These are phyloP conservation scores for Pleurotus giganteus DNA, from an alignment of 768 basidiomycete genomes.

Conservation along the genomic window DNA sequence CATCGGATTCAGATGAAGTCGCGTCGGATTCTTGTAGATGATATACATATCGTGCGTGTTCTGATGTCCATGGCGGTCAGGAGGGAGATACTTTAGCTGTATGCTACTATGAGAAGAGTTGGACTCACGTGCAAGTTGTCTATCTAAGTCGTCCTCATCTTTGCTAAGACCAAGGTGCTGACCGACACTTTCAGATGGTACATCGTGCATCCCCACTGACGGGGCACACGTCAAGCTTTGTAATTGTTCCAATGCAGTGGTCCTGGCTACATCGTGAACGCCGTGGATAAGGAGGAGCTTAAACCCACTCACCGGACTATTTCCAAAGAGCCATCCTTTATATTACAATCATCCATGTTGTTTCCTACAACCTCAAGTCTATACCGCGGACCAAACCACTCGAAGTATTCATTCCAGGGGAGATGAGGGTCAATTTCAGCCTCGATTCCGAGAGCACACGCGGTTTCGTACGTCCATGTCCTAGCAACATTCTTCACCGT, in stretches of 20 bases:
- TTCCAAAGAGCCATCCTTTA: slow-evolving; percentile 77
- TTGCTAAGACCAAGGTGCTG: slow-evolving; percentile 57
- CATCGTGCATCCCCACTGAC: slow-evolving; percentile 82
- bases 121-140: slow-evolving; percentile 66
- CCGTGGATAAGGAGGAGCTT: background rate
- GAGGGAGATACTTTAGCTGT: background rate
- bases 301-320: slow-evolving; percentile 63
- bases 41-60: slow-evolving; percentile 67
- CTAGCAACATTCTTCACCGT: slow-evolving; percentile 98
- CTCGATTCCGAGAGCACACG: slow-evolving; percentile 87
- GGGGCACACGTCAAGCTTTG: slow-evolving; percentile 64
- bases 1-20: slow-evolving; percentile 45
- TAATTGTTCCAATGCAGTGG: slow-evolving; percentile 38
- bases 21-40: slow-evolving; percentile 50
- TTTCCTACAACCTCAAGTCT: slow-evolving; percentile 86
- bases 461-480: slow-evolving; percentile 98
- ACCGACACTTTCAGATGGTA: slow-evolving; percentile 68
- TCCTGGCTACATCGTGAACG: slow-evolving; percentile 18
- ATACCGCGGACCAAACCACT: slow-evolving; percentile 97
- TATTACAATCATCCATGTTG: slow-evolving; percentile 94
- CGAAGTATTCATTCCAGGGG: slow-evolving; percentile 89
- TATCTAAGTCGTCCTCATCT: slow-evolving; percentile 65
- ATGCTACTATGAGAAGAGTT: background rate
- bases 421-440: slow-evolving; percentile 73
- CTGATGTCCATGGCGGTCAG: slow-evolving; percentile 41